These are phyloP conservation scores for Didymella sp. DNA, from an alignment of 2,329 filamentous ascomycete genomes.

Conservation along the genomic window DNA sequence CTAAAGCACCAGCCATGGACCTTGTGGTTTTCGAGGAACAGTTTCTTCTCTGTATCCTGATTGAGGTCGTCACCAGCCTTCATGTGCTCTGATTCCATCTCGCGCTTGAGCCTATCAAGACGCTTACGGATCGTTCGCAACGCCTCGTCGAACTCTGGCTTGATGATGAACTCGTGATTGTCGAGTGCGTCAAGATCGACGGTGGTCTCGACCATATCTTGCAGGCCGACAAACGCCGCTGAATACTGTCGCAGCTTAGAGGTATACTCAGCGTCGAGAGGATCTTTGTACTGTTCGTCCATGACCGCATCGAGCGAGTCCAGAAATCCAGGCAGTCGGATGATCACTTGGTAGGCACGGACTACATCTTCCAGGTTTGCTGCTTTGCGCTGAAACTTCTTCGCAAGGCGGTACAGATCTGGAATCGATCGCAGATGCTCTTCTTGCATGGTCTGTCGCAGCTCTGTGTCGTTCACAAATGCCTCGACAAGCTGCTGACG, in stretches of 20 bases:
- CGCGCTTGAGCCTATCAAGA: constrained; percentile 80
- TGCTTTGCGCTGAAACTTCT: constrained; percentile 90
- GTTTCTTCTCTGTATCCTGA: constrained; percentile 97
- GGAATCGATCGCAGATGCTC: constrained; percentile 92
- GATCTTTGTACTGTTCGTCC: constrained; percentile 90
- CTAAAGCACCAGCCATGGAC: constrained; percentile 97
- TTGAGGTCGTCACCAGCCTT: constrained; percentile 79
- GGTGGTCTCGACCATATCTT: constrained; percentile 98
- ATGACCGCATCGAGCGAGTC: constrained; percentile 90
- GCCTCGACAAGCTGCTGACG: constrained; percentile 94
- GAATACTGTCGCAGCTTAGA: constrained; percentile 76
- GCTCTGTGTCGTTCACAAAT: constrained; percentile 89
- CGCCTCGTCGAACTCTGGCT: constrained; percentile 93
- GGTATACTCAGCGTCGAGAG: constrained; percentile 86
- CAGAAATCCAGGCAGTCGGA: constrained; percentile 88
- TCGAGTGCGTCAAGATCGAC: constrained; percentile 95
- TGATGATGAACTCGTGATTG: constrained; percentile 98
- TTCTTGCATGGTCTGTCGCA: constrained; percentile 95
- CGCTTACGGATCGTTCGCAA: constrained; percentile 88
- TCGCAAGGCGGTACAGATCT: constrained; percentile 90
- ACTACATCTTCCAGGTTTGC: constrained; percentile 97
- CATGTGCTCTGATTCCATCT: constrained; percentile 84
- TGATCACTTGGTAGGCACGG: constrained; percentile 90
- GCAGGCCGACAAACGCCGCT: constrained; percentile 81
- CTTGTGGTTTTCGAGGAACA: constrained; percentile 95